Evolutionary conservation across 1,284 basidiomycete genomes (phyloP).

Genomic region (Megacollybia platyphylla): DNA sequence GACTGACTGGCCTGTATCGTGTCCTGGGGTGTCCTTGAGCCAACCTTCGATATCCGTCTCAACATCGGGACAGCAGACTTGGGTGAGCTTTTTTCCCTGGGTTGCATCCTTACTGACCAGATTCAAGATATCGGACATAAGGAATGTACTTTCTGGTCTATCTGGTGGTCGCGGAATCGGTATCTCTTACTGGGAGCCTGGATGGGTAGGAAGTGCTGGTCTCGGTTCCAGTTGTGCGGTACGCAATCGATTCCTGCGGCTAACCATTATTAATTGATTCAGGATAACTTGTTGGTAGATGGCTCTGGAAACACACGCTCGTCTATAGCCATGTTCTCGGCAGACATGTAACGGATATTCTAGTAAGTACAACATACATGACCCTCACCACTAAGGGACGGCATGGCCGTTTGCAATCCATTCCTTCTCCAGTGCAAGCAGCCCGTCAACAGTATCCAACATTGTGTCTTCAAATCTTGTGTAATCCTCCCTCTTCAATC

Average conservation of each 20-base stretch:
- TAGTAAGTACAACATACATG: not conserved
- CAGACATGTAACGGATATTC: conserved; percentile 15
- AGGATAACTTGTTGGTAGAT: conserved; percentile 26
- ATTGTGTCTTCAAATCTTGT: conserved; percentile 2
- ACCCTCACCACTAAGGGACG: conserved; percentile 1
- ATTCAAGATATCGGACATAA: conserved; percentile 23
- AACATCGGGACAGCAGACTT: conserved; percentile 37
- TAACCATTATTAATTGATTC: conserved; percentile 16
- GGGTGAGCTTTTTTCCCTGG: conserved; percentile 19
- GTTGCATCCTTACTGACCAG: not conserved
- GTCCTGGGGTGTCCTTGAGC: conserved; percentile 33
- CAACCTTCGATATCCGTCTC: conserved; percentile 36
- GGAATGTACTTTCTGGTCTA: conserved; percentile 28
- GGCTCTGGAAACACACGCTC: conserved; percentile 19
- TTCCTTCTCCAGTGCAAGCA: conserved; percentile 1
- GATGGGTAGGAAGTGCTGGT: conserved; percentile 46
- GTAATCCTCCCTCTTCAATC: conserved; percentile 1
- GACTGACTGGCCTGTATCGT: conserved; percentile 49
- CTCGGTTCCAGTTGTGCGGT: not conserved
- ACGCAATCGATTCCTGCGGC: not conserved
- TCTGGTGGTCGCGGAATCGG: conserved; percentile 33
- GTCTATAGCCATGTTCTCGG: conserved; percentile 21
- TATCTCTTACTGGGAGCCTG: conserved; percentile 51
- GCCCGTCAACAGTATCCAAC: conserved; percentile 5
- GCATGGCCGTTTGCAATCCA: conserved; percentile 5